Conservation (phyloP, 192 early-diverging fungal genomes). For the Backusella westeae region DNA sequence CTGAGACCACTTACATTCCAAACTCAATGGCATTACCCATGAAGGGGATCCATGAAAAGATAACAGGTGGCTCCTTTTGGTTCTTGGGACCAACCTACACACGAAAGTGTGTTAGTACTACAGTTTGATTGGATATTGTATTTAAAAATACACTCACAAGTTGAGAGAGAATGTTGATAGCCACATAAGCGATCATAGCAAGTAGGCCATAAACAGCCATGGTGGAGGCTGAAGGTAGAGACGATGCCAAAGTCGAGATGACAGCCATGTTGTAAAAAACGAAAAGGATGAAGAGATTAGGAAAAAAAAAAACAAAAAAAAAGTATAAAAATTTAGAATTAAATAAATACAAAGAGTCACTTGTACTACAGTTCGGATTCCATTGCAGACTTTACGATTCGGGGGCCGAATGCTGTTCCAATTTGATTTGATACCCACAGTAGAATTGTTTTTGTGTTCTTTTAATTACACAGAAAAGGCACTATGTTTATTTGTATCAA, state of each 20-base stretch:
- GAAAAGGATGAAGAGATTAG: neutral
- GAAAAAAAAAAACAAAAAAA: neutral
- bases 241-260: constrained; percentile 6
- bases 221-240: constrained; percentile 8
- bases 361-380: constrained; percentile 6
- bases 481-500: neutral
- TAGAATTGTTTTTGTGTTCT: neutral
- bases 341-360: neutral
- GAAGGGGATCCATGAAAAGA: constrained; percentile 81
- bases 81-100: constrained; percentile 24
- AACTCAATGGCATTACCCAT: constrained; percentile 85
- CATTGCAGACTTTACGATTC: constrained; percentile 1
- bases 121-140: neutral
- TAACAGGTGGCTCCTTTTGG: constrained; percentile 65
- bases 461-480: neutral
- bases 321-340: neutral
- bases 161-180: constrained; percentile 32
- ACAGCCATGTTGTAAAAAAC: constrained; percentile 10
- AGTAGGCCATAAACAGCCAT: constrained; percentile 22
- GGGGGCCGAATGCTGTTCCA: neutral
- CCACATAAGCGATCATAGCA: neutral
- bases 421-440: neutral
- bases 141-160: constrained; percentile 10
- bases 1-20: constrained; percentile 58
- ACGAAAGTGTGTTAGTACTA: neutral